Percentiles rank a stretch among this genome's conserved stretches.
phyloP scores from a whole-genome alignment of 768 basidiomycete species.

The Galerina sulciceps region DNA sequence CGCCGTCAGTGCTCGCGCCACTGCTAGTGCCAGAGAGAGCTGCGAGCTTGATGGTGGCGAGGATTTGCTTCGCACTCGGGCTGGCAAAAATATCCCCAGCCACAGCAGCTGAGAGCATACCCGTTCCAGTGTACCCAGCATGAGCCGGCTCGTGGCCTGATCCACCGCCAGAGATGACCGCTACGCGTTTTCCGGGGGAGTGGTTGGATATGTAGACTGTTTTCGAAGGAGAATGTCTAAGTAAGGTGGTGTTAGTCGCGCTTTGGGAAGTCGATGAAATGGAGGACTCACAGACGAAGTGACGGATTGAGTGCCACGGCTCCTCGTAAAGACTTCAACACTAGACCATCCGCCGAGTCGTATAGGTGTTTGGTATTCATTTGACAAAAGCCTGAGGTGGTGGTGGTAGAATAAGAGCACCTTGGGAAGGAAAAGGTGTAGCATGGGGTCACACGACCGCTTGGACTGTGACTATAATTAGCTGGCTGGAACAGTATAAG shows the following conservation, averaged over 20 bases:
- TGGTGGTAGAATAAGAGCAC: neutral
- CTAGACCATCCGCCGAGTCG: constrained; percentile 43
- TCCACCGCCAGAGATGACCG: constrained; percentile 53
- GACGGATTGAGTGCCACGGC: constrained; percentile 44
- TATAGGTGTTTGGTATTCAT: constrained; percentile 51
- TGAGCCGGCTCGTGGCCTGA: constrained; percentile 67
- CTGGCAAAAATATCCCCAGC: constrained; percentile 69
- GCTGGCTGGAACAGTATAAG: too few species aligned
- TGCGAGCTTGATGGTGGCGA: constrained; percentile 52
- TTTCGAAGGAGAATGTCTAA: constrained; percentile 40
- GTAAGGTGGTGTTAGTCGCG: neutral
- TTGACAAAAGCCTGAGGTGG: neutral
- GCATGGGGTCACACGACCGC: too few species aligned
- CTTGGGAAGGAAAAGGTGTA: neutral
- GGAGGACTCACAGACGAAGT: constrained; percentile 37
- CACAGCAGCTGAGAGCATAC: constrained; percentile 58
- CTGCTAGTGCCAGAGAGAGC: constrained; percentile 30
- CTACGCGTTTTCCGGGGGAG: constrained; percentile 30
- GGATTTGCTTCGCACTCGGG: constrained; percentile 62
- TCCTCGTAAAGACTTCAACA: constrained; percentile 46
- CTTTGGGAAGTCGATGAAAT: neutral
- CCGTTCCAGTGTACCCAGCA: constrained; percentile 58
- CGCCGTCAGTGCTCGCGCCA: too few species aligned
- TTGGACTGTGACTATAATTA: too few species aligned
- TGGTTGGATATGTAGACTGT: constrained; percentile 25